A percentile compares a stretch with the other conserved stretches of the same genome.
phyloP scores from a whole-genome alignment of 441 rosid genomes.

The Gossypium schwendimanii region DNA sequence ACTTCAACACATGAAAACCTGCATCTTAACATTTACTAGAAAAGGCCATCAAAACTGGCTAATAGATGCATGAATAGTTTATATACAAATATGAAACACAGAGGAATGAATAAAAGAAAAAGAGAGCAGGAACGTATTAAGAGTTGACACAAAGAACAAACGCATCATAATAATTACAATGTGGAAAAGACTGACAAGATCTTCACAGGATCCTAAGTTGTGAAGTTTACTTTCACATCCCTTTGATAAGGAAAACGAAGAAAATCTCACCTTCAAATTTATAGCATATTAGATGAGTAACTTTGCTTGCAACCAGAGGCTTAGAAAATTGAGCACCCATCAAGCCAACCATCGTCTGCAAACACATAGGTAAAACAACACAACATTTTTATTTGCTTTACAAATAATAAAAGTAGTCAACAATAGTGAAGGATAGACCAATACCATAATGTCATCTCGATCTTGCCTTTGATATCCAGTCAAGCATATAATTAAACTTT shows the following conservation, averaged over 20 bases:
- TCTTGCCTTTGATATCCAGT: slow-evolving; percentile 91
- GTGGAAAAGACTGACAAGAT: not conserved
- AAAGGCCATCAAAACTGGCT: not conserved
- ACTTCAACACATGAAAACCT: not conserved
- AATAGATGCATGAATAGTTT: not conserved
- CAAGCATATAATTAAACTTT: slow-evolving; percentile 56
- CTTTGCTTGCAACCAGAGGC: slow-evolving; percentile 79
- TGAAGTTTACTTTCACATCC: not conserved
- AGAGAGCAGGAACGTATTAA: not conserved
- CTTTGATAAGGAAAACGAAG: not conserved
- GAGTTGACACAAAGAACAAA: not conserved
- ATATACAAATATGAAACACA: not conserved
- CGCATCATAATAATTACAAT: not conserved
- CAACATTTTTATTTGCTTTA: not conserved
- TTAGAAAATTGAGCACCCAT: slow-evolving; percentile 93
- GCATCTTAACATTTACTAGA: not conserved
- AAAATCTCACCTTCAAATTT: slow-evolving; percentile 73
- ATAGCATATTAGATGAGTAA: slow-evolving; percentile 90
- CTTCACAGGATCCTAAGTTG: not conserved
- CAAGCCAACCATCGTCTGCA: slow-evolving; percentile 82
- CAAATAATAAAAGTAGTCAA: slow-evolving; percentile 8
- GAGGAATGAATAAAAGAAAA: not conserved
- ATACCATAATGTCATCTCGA: slow-evolving; percentile 89
- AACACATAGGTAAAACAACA: slow-evolving; percentile 13
- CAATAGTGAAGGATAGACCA: slow-evolving; percentile 4